Evolutionary conservation across 306 rosid species (phyloP).

Genomic region (Prinsepia uniflora): DNA sequence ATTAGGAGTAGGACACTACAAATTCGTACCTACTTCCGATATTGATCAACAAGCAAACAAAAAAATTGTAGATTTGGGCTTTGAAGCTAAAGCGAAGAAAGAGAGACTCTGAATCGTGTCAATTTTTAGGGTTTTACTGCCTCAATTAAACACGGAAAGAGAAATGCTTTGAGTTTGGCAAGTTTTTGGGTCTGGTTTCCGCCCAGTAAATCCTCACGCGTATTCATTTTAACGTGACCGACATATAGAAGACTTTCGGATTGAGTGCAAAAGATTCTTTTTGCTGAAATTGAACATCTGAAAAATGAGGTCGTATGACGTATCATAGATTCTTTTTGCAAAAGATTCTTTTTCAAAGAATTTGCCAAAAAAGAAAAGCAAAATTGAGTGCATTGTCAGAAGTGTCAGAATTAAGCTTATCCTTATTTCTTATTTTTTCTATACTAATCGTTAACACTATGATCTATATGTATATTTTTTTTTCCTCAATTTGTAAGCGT

Average conservation of each 20-base stretch:
- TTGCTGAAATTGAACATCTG: background rate
- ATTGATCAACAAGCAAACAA: background rate
- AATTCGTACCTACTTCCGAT: background rate
- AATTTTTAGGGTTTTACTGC: background rate
- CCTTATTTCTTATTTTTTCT: no score
- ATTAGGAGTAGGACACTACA: constrained; percentile 4
- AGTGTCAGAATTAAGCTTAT: no score
- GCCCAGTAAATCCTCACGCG: background rate
- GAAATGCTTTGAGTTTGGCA: background rate
- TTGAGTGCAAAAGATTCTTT: background rate
- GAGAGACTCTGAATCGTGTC: background rate
- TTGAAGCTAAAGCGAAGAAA: background rate
- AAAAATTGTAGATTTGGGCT: constrained; percentile 11
- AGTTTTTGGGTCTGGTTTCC: background rate
- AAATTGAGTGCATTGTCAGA: no score
- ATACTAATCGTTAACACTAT: no score
- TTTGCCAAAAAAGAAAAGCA: no score
- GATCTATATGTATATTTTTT: no score
- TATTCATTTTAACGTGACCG: background rate
- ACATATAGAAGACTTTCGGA: background rate
- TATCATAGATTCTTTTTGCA: no score
- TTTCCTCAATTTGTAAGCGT: no score
- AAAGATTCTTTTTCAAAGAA: no score
- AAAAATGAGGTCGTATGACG: background rate
- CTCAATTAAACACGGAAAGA: background rate